Base-by-base conservation (phyloP, 768 basidiomycete genomes). In the Gyrodon lividus region DNA sequence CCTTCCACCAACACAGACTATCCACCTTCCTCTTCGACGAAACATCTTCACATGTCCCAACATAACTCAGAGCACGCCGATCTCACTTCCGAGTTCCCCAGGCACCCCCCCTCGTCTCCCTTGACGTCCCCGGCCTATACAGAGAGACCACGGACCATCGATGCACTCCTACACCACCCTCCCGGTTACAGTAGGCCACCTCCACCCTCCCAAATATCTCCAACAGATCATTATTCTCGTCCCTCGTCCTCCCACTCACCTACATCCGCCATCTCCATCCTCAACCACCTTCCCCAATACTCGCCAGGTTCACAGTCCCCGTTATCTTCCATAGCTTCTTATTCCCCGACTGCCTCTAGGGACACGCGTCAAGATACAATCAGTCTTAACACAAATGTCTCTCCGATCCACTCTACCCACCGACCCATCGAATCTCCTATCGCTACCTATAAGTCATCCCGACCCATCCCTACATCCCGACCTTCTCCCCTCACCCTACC, bases 241-340 rank as follows among this genome's bases (percentile, higher is more conserved):
- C 54, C 45, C 50, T 61, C 14, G 49, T 66, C 48, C 47, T 55
- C 56, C 31, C 54, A 58, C 31, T 67, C 58, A 46, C 62, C 53
- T 54, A 56, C 67, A 22, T 26, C 50, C 46, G 19, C 46, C 35
- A 28, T 40, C 24, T 46, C n/a, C 26, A 34, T 31, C 30, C 22
- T 57, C 38, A 56, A 46, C 24, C 44, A 44, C 47, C 19, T 43
- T 24, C 26, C 44, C 19, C 39, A 30, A 34, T 31, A 19, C 40
- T 12, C 37, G 24, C 48, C 46, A 26, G 22, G 6, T 51, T 46
- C 31, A 10, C 42, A 42, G 50, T 43, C 43, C 35, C 40, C 40
- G 10, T 26, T 48, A 28, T 43, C 46, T 17, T 33, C 45, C 31
- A 38, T 20, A 12, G 28, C 50, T 23, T 37, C 26, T 6, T 30